phyloP scores from a whole-genome alignment of 2,329 filamentous ascomycete species.

The Phialophora verrucosa region DNA sequence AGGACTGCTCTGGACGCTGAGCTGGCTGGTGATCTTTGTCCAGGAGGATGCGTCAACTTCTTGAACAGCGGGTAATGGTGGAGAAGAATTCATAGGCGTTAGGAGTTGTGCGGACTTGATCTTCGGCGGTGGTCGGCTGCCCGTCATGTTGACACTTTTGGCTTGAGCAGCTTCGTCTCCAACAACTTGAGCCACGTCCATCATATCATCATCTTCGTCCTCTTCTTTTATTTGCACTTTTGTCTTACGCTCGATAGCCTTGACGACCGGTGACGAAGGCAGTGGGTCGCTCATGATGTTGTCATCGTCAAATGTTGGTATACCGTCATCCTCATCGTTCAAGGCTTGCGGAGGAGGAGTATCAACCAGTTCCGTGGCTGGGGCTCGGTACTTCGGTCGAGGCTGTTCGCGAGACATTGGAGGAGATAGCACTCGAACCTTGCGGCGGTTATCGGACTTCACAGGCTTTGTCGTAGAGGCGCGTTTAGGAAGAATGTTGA shows the following conservation, averaged over 20 bases:
- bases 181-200: constrained; percentile 82
- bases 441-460: constrained; percentile 76
- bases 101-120: constrained; percentile 71
- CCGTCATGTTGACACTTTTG: constrained; percentile 76
- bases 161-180: constrained; percentile 68
- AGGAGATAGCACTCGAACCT: constrained; percentile 80
- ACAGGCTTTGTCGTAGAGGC: constrained; percentile 66
- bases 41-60: constrained; percentile 81
- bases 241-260: constrained; percentile 75
- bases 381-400: constrained; percentile 28
- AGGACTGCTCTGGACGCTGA: constrained; percentile 79
- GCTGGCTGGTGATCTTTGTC: constrained; percentile 82
- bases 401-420: constrained; percentile 62
- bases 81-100: constrained; percentile 77
- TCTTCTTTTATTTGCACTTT: constrained; percentile 64
- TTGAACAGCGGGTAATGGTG: constrained; percentile 60
- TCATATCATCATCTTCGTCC: constrained; percentile 76
- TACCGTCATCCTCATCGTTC: constrained; percentile 63
- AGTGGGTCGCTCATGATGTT: constrained; percentile 84
- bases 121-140: constrained; percentile 77
- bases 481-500: constrained; percentile 68
- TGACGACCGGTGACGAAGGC: constrained; percentile 84
- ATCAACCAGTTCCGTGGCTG: constrained; percentile 54
- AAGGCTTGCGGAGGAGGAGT: constrained; percentile 47
- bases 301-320: constrained; percentile 68